A percentile compares a stretch with the other conserved stretches of the same genome.
These are phyloP conservation scores for Nidularia sp. DNA, from an alignment of 768 basidiomycete species.

Conservation along the genomic window DNA sequence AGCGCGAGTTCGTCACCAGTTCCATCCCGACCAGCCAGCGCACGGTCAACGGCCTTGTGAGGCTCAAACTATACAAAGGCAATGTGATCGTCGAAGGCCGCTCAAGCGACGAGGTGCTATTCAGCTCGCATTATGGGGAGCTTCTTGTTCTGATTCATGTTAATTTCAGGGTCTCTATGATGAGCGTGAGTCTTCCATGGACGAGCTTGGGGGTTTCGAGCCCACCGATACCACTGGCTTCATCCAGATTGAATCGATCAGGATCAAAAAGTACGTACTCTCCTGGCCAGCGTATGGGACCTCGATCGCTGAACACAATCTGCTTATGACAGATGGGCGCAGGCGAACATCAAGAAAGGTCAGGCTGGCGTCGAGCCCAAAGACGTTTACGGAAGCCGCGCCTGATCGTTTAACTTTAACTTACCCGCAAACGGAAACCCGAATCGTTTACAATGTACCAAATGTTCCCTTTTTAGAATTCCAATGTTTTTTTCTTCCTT, in stretches of 20 bases:
- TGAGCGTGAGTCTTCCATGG: conserved; percentile 95
- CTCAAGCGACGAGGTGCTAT: conserved; percentile 72
- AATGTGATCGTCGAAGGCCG: conserved; percentile 94
- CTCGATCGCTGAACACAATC: conserved; percentile 1
- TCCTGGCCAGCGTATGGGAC: background rate
- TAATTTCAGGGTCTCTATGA: conserved; percentile 81
- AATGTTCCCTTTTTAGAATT: background rate
- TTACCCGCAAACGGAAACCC: background rate
- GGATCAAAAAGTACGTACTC: conserved; percentile 85
- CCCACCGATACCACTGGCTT: conserved; percentile 94
- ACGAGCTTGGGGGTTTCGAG: conserved; percentile 97
- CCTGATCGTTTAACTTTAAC: conserved; percentile 19
- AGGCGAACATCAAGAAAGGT: conserved; percentile 81
- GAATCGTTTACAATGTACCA: background rate
- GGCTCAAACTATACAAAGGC: conserved; percentile 92
- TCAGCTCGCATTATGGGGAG: background rate
- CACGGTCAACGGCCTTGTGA: conserved; percentile 92
- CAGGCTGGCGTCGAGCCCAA: conserved; percentile 72
- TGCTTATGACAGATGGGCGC: conserved; percentile 63
- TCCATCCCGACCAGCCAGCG: conserved; percentile 92
- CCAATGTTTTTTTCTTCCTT: background rate
- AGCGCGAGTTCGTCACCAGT: conserved; percentile 90
- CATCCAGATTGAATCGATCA: conserved; percentile 96
- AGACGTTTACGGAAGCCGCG: conserved; percentile 75
- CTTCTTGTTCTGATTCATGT: background rate